Conservation (phyloP, 2,329 filamentous ascomycete genomes). For the Exophiala viscosa region DNA sequence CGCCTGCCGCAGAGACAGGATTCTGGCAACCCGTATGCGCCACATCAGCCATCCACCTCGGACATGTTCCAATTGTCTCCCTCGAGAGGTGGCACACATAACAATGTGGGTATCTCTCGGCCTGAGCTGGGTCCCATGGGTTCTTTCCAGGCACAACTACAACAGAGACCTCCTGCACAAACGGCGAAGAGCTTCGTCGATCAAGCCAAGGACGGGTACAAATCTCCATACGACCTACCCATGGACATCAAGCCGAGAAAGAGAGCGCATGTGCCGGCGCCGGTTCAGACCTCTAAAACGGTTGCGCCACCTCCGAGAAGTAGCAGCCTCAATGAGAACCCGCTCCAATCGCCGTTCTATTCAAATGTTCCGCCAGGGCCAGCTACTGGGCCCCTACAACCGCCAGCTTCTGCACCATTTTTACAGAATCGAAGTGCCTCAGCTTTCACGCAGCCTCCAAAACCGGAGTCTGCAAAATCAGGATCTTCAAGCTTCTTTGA, state of each 20-base stretch:
- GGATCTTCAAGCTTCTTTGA: conserved; percentile 64
- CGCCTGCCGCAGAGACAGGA: conserved; percentile 22
- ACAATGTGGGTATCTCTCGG: conserved; percentile 19
- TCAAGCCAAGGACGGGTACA: conserved; percentile 86
- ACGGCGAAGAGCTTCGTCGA: conserved; percentile 71
- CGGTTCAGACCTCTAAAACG: conserved; percentile 42
- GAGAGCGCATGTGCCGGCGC: conserved; percentile 57
- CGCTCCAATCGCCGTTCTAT: conserved; percentile 35
- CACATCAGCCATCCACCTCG: conserved; percentile 49
- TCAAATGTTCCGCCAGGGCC: conserved; percentile 25
- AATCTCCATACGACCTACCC: conserved; percentile 91
- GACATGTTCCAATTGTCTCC: conserved; percentile 40
- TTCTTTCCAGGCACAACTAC: conserved; percentile 31
- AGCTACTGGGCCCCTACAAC: conserved; percentile 2
- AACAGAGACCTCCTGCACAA: conserved; percentile 38
- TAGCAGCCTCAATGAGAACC: conserved; percentile 52
- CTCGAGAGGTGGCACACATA: conserved; percentile 21
- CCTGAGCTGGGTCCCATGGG: conserved; percentile 15
- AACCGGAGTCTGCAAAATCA: conserved; percentile 17
- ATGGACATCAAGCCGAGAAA: conserved; percentile 72
- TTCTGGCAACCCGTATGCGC: conserved; percentile 47
- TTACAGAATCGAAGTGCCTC: conserved; percentile 19
- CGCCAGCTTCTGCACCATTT: conserved; percentile 18
- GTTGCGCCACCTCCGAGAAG: conserved; percentile 54
- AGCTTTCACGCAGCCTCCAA: conserved; percentile 7